Evolutionary conservation across 2,329 filamentous ascomycete genomes (phyloP).

Genomic region (Chrysosporium queenslandicum): DNA sequence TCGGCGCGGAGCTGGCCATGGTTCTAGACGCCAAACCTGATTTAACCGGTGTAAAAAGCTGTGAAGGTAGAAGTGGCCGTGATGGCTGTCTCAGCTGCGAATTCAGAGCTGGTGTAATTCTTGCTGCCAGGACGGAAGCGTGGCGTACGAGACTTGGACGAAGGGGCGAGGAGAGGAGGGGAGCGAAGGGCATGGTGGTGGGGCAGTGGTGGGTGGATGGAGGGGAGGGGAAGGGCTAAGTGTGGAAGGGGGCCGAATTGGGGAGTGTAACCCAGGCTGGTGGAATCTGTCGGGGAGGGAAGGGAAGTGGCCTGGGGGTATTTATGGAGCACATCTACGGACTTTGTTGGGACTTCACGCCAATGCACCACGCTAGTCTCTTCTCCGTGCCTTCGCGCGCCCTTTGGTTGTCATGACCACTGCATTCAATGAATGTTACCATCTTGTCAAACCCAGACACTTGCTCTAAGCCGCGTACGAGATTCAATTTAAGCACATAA

Average conservation of each 20-base stretch:
- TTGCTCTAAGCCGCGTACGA: no score
- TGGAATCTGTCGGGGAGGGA: background rate
- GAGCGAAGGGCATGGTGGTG: background rate
- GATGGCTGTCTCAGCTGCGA: background rate
- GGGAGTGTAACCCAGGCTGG: background rate
- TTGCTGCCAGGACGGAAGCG: background rate
- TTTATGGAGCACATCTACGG: no score
- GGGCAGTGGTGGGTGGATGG: background rate
- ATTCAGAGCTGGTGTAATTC: background rate
- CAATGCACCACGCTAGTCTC: no score
- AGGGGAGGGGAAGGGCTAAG: background rate
- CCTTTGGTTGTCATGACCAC: background rate
- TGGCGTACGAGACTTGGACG: background rate
- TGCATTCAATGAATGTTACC: no score
- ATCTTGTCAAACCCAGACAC: no score
- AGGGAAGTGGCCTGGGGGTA: no score
- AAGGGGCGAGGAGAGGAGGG: background rate
- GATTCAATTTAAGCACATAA: no score
- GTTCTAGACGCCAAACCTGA: background rate
- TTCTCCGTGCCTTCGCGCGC: no score
- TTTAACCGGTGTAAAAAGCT: background rate
- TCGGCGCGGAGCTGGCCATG: slow-evolving; percentile 12
- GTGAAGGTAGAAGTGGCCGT: background rate
- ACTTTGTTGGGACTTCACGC: no score
- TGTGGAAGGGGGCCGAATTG: background rate